These are phyloP conservation scores for Rhazya stricta DNA, from an alignment of 257 asterid genomes.

Conservation along the genomic window DNA sequence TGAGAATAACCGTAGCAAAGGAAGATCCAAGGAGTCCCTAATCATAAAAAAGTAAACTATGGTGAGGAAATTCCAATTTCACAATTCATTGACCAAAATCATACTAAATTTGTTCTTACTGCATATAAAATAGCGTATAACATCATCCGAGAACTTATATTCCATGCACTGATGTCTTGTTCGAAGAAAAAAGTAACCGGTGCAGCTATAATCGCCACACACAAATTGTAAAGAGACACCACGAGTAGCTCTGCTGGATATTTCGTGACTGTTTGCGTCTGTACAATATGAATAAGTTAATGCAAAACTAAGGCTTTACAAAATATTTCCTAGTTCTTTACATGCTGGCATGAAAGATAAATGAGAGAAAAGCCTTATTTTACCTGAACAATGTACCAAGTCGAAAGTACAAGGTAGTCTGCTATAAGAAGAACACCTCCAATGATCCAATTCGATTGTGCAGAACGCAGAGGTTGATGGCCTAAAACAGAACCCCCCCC, in stretches of 20 bases:
- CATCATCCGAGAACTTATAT: slow-evolving; percentile 42
- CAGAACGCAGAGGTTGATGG: slow-evolving; percentile 19
- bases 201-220: slow-evolving; percentile 62
- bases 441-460: slow-evolving; percentile 60
- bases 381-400: slow-evolving; percentile 86
- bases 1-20: slow-evolving; percentile 48
- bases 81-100: background rate
- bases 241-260: slow-evolving; percentile 42
- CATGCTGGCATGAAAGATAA: background rate
- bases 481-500: slow-evolving; percentile 15
- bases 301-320: background rate
- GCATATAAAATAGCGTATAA: slow-evolving; percentile 44
- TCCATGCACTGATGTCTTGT: slow-evolving; percentile 51
- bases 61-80: background rate
- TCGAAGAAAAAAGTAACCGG: slow-evolving; percentile 46
- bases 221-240: slow-evolving; percentile 62
- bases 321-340: background rate
- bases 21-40: slow-evolving; percentile 44
- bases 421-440: slow-evolving; percentile 65
- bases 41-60: background rate
- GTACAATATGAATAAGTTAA: background rate
- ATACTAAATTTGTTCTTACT: background rate
- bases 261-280: slow-evolving; percentile 67
- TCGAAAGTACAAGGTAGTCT: slow-evolving; percentile 60
- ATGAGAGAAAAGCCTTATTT: background rate